Conservation (phyloP, 805 yeast species). For the Wickerhamiella vanderwaltii region DNA sequence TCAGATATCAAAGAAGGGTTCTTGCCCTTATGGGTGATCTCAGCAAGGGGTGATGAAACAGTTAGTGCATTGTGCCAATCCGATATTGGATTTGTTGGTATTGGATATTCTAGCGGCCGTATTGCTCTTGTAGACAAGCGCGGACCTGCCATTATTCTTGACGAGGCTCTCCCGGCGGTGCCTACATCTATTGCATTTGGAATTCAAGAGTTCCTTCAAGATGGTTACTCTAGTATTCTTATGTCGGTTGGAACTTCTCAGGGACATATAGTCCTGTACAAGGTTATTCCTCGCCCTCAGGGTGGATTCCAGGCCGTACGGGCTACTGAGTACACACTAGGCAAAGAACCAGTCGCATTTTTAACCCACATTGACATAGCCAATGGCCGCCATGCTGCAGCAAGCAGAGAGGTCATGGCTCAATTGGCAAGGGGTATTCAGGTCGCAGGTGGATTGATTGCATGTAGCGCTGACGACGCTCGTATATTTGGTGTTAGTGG, state of each 20-base stretch:
- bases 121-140: slow-evolving; percentile 65
- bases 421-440: slow-evolving; percentile 48
- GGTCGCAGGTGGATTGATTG: slow-evolving; percentile 50
- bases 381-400: slow-evolving; percentile 53
- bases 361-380: slow-evolving; percentile 48
- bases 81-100: slow-evolving; percentile 70
- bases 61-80: slow-evolving; percentile 57
- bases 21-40: slow-evolving; percentile 40
- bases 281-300: slow-evolving; percentile 47
- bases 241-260: slow-evolving; percentile 63
- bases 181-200: slow-evolving; percentile 57
- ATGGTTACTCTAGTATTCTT: slow-evolving; percentile 57
- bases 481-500: slow-evolving; percentile 54
- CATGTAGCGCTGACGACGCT: slow-evolving; percentile 35
- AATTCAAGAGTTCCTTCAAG: slow-evolving; percentile 54
- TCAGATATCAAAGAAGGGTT: slow-evolving; percentile 44
- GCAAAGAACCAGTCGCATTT: slow-evolving; percentile 40
- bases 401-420: slow-evolving; percentile 45
- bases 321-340: slow-evolving; percentile 37
- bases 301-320: slow-evolving; percentile 51
- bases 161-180: slow-evolving; percentile 18
- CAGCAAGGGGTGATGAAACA: slow-evolving; percentile 33
- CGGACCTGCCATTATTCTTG: slow-evolving; percentile 51
- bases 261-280: slow-evolving; percentile 59
- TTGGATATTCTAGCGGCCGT: slow-evolving; percentile 68